A percentile compares a stretch with the other conserved stretches of the same genome.
These are phyloP conservation scores for Boletus vermiculosoides DNA, from an alignment of 768 basidiomycete genomes.

Conservation along the genomic window DNA sequence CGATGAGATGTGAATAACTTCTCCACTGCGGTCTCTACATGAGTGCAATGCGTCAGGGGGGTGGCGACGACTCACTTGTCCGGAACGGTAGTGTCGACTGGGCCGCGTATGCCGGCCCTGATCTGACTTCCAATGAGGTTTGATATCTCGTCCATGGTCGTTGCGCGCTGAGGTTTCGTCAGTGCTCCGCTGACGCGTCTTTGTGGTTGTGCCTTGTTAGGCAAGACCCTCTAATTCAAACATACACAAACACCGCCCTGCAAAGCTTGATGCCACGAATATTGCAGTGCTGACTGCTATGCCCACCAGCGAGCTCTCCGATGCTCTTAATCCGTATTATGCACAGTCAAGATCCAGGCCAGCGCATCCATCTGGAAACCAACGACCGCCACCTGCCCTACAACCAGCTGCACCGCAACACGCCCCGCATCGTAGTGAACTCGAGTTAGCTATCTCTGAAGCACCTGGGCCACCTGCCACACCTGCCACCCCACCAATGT, in stretches of 20 bases:
- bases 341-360: slow-evolving; percentile 42
- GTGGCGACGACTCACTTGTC: slow-evolving; percentile 61
- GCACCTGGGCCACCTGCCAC: slow-evolving; percentile 28
- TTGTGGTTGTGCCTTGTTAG: slow-evolving; percentile 19
- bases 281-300: slow-evolving; percentile 30
- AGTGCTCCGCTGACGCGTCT: slow-evolving; percentile 41
- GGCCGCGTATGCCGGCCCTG: slow-evolving; percentile 39
- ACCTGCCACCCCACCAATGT: slow-evolving; percentile 39
- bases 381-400: slow-evolving; percentile 26
- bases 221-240: slow-evolving; percentile 31
- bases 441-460: slow-evolving; percentile 59
- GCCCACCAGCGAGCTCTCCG: slow-evolving; percentile 72
- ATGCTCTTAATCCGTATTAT: slow-evolving; percentile 73
- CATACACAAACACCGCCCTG: slow-evolving; percentile 27
- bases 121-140: slow-evolving; percentile 53
- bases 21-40: slow-evolving; percentile 53
- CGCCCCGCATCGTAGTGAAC: slow-evolving; percentile 60
- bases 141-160: slow-evolving; percentile 44
- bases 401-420: slow-evolving; percentile 38
- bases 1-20: slow-evolving; percentile 96
- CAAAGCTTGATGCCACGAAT: background rate
- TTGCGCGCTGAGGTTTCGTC: background rate
- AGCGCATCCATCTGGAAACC: slow-evolving; percentile 13
- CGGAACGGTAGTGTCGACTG: slow-evolving; percentile 56
- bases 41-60: slow-evolving; percentile 1